phyloP scores from a whole-genome alignment of 306 rosid species.

The Corylus heterophylla region DNA sequence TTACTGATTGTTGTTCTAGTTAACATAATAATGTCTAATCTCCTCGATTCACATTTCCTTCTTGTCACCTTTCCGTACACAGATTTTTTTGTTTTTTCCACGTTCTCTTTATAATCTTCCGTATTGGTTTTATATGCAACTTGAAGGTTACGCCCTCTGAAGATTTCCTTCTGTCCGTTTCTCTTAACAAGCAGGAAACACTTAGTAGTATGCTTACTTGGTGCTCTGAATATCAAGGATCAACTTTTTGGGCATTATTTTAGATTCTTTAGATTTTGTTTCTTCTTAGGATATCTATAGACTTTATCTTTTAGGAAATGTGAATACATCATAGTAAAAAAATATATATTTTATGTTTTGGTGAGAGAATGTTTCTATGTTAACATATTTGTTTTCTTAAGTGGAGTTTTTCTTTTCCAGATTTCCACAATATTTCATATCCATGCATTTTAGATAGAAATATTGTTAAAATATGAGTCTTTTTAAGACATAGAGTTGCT shows the following conservation, averaged over 20 bases:
- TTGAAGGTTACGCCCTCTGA: not conserved
- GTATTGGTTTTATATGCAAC: not conserved
- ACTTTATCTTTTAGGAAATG: not conserved
- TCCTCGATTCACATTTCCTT: too few relatives aligned
- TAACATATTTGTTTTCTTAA: constrained; percentile 1
- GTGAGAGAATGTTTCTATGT: constrained; percentile 17
- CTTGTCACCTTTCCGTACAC: not conserved
- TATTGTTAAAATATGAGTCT: constrained; percentile 6
- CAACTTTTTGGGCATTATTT: not conserved
- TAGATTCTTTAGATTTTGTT: not conserved
- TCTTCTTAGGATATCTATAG: not conserved
- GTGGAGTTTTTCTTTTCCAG: constrained; percentile 3
- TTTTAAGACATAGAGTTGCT: constrained; percentile 11
- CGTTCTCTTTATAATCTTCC: not conserved
- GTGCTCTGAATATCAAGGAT: not conserved
- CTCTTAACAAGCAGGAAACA: not conserved
- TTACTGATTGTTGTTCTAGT: constrained; percentile 6
- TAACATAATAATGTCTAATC: not conserved
- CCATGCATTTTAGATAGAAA: not conserved
- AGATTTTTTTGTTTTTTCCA: not conserved
- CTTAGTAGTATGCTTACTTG: not conserved
- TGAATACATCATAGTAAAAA: not conserved
- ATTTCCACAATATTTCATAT: constrained; percentile 2
- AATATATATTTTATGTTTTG: not conserved
- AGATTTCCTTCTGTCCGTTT: not conserved